Percentiles rank a stretch among this genome's conserved stretches.
These are phyloP conservation scores for Cyberlindnera lachancei DNA, from an alignment of 805 yeast genomes.

Conservation along the genomic window DNA sequence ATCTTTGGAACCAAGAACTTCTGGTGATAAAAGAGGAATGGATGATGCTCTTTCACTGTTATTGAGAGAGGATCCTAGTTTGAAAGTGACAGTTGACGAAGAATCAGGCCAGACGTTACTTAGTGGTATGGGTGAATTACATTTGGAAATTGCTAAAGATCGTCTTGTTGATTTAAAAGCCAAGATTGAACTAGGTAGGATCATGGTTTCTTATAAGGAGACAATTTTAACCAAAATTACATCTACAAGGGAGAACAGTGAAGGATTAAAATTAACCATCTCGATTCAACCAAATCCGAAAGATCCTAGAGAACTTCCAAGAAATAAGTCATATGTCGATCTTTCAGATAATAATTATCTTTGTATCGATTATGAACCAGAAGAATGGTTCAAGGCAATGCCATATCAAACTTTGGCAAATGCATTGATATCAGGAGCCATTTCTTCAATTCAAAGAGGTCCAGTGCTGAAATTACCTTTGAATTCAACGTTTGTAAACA, in stretches of 20 bases:
- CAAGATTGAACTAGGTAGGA: constrained; percentile 69
- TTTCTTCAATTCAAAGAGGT: constrained; percentile 59
- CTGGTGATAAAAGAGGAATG: constrained; percentile 73
- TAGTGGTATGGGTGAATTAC: constrained; percentile 97
- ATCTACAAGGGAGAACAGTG: constrained; percentile 12
- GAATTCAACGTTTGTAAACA: constrained; percentile 49
- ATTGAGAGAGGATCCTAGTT: constrained; percentile 86
- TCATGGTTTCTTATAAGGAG: constrained; percentile 88
- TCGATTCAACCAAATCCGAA: constrained; percentile 28
- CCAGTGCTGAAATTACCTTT: constrained; percentile 47
- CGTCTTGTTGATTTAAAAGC: constrained; percentile 80
- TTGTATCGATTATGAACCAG: constrained; percentile 24
- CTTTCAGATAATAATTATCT: constrained; percentile 29
- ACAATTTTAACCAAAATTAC: constrained; percentile 28
- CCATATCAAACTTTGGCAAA: constrained; percentile 41
- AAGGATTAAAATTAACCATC: constrained; percentile 20
- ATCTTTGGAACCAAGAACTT: constrained; percentile 71
- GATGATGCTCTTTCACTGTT: constrained; percentile 59
- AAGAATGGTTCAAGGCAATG: constrained; percentile 34
- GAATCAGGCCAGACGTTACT: constrained; percentile 85
- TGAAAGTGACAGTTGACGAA: constrained; percentile 63
- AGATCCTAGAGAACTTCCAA: constrained; percentile 20
- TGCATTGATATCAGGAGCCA: constrained; percentile 48
- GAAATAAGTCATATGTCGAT: constrained; percentile 20
- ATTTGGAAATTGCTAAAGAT: constrained; percentile 80